Base-by-base conservation (phyloP, 2,329 filamentous ascomycete species). In the Lecanicillium sp. region DNA sequence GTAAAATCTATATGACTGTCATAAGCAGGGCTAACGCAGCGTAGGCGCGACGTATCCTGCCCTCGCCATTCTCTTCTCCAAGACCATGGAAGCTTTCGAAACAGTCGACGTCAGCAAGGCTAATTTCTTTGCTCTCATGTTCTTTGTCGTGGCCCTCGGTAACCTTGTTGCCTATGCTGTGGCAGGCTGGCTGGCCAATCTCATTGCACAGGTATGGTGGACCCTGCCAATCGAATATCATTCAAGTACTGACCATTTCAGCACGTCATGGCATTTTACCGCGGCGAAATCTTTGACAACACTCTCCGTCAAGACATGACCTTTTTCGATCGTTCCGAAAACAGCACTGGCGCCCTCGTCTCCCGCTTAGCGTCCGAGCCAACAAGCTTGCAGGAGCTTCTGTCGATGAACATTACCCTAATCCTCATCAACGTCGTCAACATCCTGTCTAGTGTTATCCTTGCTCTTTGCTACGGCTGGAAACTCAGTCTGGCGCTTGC, bases 41-140 rank as follows among this genome's bases (percentile, higher is more conserved):
- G 3, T 28, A 62, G 62, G 63, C 3, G 56, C 49, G 2, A 60
- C 60, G 18, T 64, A 61, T 39, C 64, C 65, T 1, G 57, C 52
- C n/a, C 51, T 67, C 9, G 59, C 66, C 2, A 42, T 65, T 1
- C 52, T 65, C 14, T 63, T 67, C 38, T 53, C 60, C 5, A 57
- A 52, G 25, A 60, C 62, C 12, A 60, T 67, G 53, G 51, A 58
- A 3, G 58, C 60, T 1, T 66, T 66, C 22, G 48, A 58, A 32
- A 48, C 45, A 0, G 30, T 52, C 3, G 53, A 62, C 16, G 49
- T 59, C 7, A 31, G 42, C n/a, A 48, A 50, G 17, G 67, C 62
- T 5, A 67, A 77, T 52, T 74, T 75, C 46, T 75, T 65, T 52
- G 59, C 70, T 0, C 60, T 73, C 35, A 75, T 77, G 71, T 76